These are phyloP conservation scores for Paraphoma chrysanthemicola DNA, from an alignment of 2,329 filamentous ascomycete genomes.

Conservation along the genomic window DNA sequence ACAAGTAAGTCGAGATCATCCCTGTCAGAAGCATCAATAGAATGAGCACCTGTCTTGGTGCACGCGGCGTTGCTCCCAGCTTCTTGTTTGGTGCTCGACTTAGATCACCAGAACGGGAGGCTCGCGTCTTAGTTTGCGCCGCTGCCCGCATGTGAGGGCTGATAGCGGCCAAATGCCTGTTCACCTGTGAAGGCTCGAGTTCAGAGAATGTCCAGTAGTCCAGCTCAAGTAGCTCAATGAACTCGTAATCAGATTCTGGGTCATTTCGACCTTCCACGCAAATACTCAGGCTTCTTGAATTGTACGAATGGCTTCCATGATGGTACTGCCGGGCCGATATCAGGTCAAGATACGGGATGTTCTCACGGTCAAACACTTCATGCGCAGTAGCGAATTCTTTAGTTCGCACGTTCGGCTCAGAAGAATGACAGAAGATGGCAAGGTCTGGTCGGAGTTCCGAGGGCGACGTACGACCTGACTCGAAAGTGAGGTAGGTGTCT, in stretches of 20 bases:
- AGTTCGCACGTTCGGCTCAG: conserved; percentile 9
- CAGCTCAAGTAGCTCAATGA: conserved; percentile 41
- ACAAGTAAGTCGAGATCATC: conserved; percentile 23
- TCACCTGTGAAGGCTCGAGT: conserved; percentile 45
- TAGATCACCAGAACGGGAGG: conserved; percentile 7
- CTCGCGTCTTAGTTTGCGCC: conserved; percentile 2
- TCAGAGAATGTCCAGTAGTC: conserved; percentile 41
- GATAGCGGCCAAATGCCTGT: conserved; percentile 46
- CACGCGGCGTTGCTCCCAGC: neutral
- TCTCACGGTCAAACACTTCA: conserved; percentile 26
- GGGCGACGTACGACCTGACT: conserved; percentile 7
- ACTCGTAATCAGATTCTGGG: conserved; percentile 26
- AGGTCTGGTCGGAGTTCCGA: conserved; percentile 33
- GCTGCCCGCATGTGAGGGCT: conserved; percentile 27
- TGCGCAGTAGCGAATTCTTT: conserved; percentile 31
- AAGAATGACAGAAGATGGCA: conserved; percentile 40
- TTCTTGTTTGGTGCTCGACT: conserved; percentile 15
- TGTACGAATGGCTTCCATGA: conserved; percentile 24
- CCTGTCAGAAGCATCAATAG: conserved; percentile 21
- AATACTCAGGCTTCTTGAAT: conserved; percentile 31
- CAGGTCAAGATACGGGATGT: conserved; percentile 41
- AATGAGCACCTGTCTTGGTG: conserved; percentile 7
- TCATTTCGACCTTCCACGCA: conserved; percentile 39
- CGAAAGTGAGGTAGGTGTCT: conserved; percentile 31
- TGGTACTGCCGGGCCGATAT: conserved; percentile 36